Conservation (phyloP, 495 filamentous ascomycete species). For the Penicillium turbatum region DNA sequence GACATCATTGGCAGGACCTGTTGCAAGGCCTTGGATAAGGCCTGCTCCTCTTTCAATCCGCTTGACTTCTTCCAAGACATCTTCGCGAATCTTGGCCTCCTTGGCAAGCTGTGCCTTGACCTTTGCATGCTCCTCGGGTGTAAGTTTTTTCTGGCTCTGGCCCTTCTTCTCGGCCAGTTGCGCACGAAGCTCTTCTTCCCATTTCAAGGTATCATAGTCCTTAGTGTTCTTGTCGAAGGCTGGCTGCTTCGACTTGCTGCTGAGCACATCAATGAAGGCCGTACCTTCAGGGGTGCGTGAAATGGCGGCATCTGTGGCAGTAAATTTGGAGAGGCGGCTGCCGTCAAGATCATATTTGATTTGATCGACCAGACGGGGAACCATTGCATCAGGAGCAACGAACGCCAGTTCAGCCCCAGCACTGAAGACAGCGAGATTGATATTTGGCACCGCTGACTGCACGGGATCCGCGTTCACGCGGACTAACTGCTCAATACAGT, state of each 20-base stretch:
- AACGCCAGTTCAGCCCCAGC: slow-evolving; percentile 89
- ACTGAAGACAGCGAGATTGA: slow-evolving; percentile 67
- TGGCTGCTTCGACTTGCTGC: slow-evolving; percentile 64
- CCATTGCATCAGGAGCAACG: slow-evolving; percentile 79
- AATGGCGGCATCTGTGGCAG: slow-evolving; percentile 84
- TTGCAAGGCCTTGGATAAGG: slow-evolving; percentile 74
- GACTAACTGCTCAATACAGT: slow-evolving; percentile 47
- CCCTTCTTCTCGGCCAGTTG: slow-evolving; percentile 92
- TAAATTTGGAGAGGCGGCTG: slow-evolving; percentile 60
- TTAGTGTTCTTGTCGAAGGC: slow-evolving; percentile 75
- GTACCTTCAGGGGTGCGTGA: slow-evolving; percentile 84
- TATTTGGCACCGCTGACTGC: slow-evolving; percentile 36
- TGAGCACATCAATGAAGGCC: slow-evolving; percentile 83
- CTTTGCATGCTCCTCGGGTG: slow-evolving; percentile 78
- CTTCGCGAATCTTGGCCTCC: slow-evolving; percentile 69
- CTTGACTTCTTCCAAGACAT: slow-evolving; percentile 61
- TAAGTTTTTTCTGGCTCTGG: slow-evolving; percentile 82
- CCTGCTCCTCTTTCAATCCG: slow-evolving; percentile 76
- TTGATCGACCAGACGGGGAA: slow-evolving; percentile 67
- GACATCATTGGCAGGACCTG: slow-evolving; percentile 78
- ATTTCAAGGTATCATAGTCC: slow-evolving; percentile 93
- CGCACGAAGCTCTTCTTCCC: slow-evolving; percentile 87
- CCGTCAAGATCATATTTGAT: slow-evolving; percentile 67
- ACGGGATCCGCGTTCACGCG: slow-evolving; percentile 38
- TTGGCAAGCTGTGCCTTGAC: slow-evolving; percentile 89